Percentiles rank a stretch among this genome's conserved stretches.
Evolutionary conservation across 2,329 filamentous ascomycete genomes (phyloP).

Genomic region (Talaromyces sp.): DNA sequence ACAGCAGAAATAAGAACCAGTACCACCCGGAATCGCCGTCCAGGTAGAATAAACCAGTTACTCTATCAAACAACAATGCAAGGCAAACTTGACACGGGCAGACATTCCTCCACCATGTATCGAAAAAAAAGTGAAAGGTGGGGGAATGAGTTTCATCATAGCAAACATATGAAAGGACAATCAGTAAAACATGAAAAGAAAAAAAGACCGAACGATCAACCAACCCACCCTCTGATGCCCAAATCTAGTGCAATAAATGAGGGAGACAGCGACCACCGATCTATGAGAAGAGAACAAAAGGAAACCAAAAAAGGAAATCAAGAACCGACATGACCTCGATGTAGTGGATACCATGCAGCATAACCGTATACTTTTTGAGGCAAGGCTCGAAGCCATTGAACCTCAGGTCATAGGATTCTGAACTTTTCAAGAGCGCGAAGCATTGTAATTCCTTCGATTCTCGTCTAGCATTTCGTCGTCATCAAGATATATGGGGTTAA

Average conservation of each 20-base stretch:
- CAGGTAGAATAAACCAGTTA: slow-evolving; percentile 1
- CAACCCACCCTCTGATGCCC: slow-evolving; percentile 8
- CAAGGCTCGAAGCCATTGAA: not conserved
- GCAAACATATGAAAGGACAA: slow-evolving; percentile 18
- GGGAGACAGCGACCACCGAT: slow-evolving; percentile 10
- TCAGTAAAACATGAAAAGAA: slow-evolving; percentile 22
- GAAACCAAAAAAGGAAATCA: slow-evolving; percentile 8
- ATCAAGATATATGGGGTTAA: slow-evolving; percentile 24
- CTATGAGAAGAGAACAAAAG: slow-evolving; percentile 7
- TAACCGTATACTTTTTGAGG: not conserved
- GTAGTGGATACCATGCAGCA: not conserved
- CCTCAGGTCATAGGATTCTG: slow-evolving; percentile 12
- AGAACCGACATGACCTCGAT: slow-evolving; percentile 1
- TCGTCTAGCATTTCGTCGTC: slow-evolving; percentile 41
- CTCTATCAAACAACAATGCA: slow-evolving; percentile 19
- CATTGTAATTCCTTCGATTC: slow-evolving; percentile 30
- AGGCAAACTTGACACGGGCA: slow-evolving; percentile 10
- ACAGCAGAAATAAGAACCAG: slow-evolving; percentile 9
- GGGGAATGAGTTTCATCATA: slow-evolving; percentile 22
- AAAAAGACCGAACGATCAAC: slow-evolving; percentile 9
- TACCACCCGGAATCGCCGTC: slow-evolving; percentile 1
- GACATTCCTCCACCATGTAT: slow-evolving; percentile 3
- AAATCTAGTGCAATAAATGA: slow-evolving; percentile 9
- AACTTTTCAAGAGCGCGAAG: slow-evolving; percentile 22
- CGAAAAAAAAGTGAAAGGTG: slow-evolving; percentile 2